Evolutionary conservation across 768 basidiomycete genomes (phyloP).

Genomic region (Ramaria rubella): DNA sequence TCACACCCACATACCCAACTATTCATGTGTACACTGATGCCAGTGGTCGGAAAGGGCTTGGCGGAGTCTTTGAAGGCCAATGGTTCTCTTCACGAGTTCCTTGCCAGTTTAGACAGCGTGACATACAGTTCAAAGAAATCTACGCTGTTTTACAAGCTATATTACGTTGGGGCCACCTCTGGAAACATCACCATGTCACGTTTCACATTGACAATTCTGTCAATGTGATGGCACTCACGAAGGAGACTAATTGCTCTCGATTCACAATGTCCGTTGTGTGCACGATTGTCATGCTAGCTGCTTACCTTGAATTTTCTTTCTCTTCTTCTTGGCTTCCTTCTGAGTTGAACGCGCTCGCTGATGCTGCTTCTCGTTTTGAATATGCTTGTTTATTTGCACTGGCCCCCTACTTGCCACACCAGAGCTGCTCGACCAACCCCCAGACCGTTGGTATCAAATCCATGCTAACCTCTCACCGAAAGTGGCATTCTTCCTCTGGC

Average conservation of each 20-base stretch:
- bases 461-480: conserved; percentile 10
- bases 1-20: no score
- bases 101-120: conserved; percentile 15
- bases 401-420: conserved; percentile 19
- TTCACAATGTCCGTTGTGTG: conserved; percentile 14
- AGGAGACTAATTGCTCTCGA: conserved; percentile 7
- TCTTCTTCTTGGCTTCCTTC: conserved; percentile 14
- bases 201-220: conserved; percentile 28
- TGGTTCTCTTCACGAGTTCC: conserved; percentile 26
- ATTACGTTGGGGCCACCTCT: conserved; percentile 24
- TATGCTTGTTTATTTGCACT: conserved; percentile 22
- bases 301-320: conserved; percentile 13
- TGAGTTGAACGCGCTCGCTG: conserved; percentile 15
- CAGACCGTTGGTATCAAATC: conserved; percentile 15
- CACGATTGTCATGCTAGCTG: conserved; percentile 10
- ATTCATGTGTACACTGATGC: conserved; percentile 31
- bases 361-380: no score
- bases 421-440: conserved; percentile 18
- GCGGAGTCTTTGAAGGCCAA: conserved; percentile 16
- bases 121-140: conserved; percentile 29
- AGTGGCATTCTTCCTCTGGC: conserved; percentile 25
- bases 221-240: conserved; percentile 11
- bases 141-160: conserved; percentile 25
- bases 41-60: conserved; percentile 25
- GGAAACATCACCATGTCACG: conserved; percentile 21